Percentiles rank a stretch among this genome's conserved stretches.
Conservation (phyloP, 1,284 basidiomycete genomes). For the Malassezia furfur region DNA sequence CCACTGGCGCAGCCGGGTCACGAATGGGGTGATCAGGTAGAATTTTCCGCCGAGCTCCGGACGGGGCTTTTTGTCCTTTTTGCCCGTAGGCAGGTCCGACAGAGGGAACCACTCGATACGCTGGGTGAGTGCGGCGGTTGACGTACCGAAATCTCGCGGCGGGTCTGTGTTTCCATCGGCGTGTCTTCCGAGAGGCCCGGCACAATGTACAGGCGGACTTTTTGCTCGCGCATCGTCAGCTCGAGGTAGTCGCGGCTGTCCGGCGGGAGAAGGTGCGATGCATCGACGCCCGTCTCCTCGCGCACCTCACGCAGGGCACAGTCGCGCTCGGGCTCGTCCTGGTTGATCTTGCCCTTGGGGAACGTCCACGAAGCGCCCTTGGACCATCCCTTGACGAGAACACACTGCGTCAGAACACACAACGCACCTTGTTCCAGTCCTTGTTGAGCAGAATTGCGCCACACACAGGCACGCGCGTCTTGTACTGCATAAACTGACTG, state of each 20-base stretch:
- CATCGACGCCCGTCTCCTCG: slow-evolving; percentile 47
- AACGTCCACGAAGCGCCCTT: slow-evolving; percentile 93
- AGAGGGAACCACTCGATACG: slow-evolving; percentile 95
- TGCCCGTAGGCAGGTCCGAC: slow-evolving; percentile 85
- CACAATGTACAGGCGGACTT: slow-evolving; percentile 86
- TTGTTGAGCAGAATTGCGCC: slow-evolving; percentile 90
- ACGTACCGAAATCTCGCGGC: slow-evolving; percentile 95
- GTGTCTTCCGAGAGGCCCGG: slow-evolving; percentile 80
- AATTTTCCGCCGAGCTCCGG: slow-evolving; percentile 60
- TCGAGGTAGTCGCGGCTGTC: slow-evolving; percentile 61
- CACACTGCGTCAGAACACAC: neutral
- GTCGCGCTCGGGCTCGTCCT: slow-evolving; percentile 56
- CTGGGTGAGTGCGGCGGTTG: slow-evolving; percentile 50
- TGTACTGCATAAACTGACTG: slow-evolving; percentile 59
- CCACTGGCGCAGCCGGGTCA: slow-evolving; percentile 50
- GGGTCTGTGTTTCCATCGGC: slow-evolving; percentile 79
- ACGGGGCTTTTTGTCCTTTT: slow-evolving; percentile 59
- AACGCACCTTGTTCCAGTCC: slow-evolving; percentile 61
- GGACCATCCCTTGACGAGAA: slow-evolving; percentile 81
- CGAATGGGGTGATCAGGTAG: slow-evolving; percentile 91
- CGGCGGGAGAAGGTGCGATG: slow-evolving; percentile 25
- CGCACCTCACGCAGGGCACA: slow-evolving; percentile 55
- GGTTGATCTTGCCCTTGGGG: slow-evolving; percentile 97
- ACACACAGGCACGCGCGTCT: slow-evolving; percentile 95
- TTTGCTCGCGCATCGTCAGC: slow-evolving; percentile 73